Conservation (phyloP, 2,329 filamentous ascomycete genomes). For the Microdochium nivale region DNA sequence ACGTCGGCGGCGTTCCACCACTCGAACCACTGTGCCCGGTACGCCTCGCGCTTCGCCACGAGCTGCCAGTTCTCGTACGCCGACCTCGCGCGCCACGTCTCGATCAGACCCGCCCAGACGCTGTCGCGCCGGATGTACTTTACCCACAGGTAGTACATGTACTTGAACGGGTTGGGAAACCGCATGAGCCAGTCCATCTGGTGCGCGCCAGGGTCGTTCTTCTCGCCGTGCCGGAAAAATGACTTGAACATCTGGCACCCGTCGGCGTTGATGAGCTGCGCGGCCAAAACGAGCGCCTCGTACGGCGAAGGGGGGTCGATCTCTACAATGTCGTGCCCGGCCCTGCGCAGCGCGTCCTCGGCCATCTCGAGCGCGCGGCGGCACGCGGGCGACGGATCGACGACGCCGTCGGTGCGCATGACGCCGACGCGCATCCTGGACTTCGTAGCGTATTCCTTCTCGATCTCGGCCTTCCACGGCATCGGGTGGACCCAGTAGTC, state of each 20-base stretch:
- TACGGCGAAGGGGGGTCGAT: conserved; percentile 60
- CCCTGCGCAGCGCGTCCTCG: conserved; percentile 56
- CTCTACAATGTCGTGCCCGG: conserved; percentile 68
- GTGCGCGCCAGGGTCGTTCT: conserved; percentile 67
- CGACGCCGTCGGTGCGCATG: conserved; percentile 70
- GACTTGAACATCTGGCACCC: conserved; percentile 73
- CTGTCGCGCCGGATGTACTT: conserved; percentile 69
- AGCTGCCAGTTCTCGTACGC: conserved; percentile 77
- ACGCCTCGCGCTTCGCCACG: conserved; percentile 67
- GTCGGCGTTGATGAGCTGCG: conserved; percentile 75
- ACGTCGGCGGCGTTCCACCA: conserved; percentile 72
- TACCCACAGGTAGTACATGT: conserved; percentile 84
- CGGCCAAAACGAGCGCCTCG: conserved; percentile 66
- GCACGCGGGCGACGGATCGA: conserved; percentile 81
- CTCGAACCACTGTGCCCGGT: conserved; percentile 69
- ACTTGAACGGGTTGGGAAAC: conserved; percentile 67
- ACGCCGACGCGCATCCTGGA: conserved; percentile 61
- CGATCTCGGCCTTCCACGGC: conserved; percentile 60
- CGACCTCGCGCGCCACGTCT: conserved; percentile 64
- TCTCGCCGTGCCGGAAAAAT: conserved; percentile 69
- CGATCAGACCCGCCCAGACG: conserved; percentile 70
- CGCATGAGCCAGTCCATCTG: conserved; percentile 68
- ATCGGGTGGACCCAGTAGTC: conserved; percentile 81
- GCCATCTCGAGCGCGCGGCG: conserved; percentile 64
- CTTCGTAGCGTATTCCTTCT: conserved; percentile 50